Evolutionary conservation across 371 early-diverging fungal genomes (phyloP), one percentile per base, ranked within the genome.

Genomic region (Conidiobolus coronatus): DNA sequence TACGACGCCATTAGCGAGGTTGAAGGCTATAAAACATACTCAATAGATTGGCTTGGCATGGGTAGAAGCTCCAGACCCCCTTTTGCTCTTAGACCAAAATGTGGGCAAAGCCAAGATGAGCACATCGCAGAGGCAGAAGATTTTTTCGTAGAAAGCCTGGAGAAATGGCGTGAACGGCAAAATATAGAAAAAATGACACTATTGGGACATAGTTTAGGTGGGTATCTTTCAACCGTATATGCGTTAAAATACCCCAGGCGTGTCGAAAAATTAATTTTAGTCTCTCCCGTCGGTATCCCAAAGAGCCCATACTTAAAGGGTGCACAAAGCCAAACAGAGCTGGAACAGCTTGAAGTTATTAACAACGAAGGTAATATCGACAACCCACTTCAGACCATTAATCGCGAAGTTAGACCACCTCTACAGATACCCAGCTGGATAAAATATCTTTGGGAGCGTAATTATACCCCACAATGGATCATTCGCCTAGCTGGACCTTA

Each of bases 11-110:
- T 93, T 18, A 67, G 71, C 40, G 64, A 73, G 49, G 60, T 75
- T 20, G 67, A 68, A 13, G 75, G 73, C 8, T 78, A 72, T 56
- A 69, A 77, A 40, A 51, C 86, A 14, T 85, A 79, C 54, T 66
- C 85, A 7, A 70, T 89, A 41, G 90, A 92, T 65, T 89, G 88
- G 88, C 59, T 83, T 8, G 86, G 86, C 15, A 85, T 83, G 86
- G 86, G 83, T 5, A 67, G 79, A 48, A 77, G 77, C 48, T 74
- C 80, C n/a, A 58, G 86, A 11, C 79, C 82, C 11, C 64, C 63
- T 36, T 82, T 75, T 66, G 63, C 58, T 1, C 61, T 73, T 15
- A 45, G 45, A 7, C 52, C 48, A 20, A 59, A 54, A 40, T 51
- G 55, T 6, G 52, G 45, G n/a, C 53, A 65, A 37, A 54, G 64